These are phyloP conservation scores for Lathyrus aphaca DNA, from an alignment of 306 rosid species.

Conservation along the genomic window DNA sequence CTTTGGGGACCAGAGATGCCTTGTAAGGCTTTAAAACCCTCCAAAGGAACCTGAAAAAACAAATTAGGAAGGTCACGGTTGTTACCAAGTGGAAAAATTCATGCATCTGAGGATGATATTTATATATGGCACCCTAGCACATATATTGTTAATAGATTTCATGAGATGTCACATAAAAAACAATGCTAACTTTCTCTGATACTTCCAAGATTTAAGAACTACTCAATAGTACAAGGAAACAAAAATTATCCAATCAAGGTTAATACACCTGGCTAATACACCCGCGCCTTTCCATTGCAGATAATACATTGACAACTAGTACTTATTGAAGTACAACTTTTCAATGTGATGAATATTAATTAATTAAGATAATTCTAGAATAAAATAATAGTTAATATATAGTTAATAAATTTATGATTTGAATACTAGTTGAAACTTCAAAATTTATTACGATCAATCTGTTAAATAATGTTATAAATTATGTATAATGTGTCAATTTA, in stretches of 20 bases:
- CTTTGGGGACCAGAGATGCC: slow-evolving; percentile 98
- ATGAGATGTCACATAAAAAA: not conserved
- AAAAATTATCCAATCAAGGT: no score
- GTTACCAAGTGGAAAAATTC: slow-evolving; percentile 3
- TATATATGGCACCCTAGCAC: not conserved
- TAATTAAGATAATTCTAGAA: not conserved
- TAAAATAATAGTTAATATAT: no score
- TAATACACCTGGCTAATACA: no score
- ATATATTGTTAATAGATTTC: not conserved
- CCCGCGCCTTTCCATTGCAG: not conserved
- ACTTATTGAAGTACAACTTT: no score
- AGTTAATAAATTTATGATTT: not conserved
- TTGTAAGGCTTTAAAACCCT: slow-evolving; percentile 96
- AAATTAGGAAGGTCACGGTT: slow-evolving; percentile 31
- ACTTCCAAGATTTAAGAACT: not conserved
- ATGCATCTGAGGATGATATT: not conserved
- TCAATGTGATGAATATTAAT: not conserved
- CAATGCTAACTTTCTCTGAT: not conserved
- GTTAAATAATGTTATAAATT: no score
- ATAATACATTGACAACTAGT: not conserved
- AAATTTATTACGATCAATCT: no score
- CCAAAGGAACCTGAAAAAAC: slow-evolving; percentile 89
- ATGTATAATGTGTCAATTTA: not conserved
- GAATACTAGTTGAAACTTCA: not conserved
- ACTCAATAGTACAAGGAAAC: not conserved